Conservation (phyloP, 345 rosid genomes). For the Rhodomyrtus tomentosa region DNA sequence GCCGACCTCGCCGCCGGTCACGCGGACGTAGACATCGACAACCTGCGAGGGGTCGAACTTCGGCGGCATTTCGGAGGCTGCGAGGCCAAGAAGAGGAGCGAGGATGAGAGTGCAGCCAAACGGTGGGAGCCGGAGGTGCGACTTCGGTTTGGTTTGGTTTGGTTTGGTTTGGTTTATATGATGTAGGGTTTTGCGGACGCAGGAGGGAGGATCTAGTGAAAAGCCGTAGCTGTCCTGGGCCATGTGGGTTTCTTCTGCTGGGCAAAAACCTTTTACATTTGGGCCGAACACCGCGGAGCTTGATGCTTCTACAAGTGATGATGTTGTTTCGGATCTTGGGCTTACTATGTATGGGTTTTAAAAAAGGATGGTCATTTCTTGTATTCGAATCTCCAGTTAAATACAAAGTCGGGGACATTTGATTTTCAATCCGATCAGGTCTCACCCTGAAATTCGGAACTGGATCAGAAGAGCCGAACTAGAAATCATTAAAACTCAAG, state of each 20-base stretch:
- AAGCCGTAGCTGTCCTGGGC: background rate
- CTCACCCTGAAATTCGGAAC: no score
- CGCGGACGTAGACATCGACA: constrained; percentile 15
- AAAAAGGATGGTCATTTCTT: background rate
- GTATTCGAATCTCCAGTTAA: background rate
- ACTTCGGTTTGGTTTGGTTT: background rate
- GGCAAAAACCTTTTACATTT: background rate
- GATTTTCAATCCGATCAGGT: no score
- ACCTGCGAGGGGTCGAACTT: constrained; percentile 12
- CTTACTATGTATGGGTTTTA: background rate
- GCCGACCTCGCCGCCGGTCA: constrained; percentile 18
- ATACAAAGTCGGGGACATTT: no score
- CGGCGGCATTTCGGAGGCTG: constrained; percentile 4
- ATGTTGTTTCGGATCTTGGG: no score
- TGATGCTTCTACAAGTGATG: no score
- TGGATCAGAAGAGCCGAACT: no score
- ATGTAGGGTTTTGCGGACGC: background rate
- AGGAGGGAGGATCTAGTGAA: background rate
- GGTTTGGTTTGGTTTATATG: background rate
- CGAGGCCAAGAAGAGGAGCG: background rate
- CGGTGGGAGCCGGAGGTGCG: background rate
- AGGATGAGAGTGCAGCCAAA: background rate
- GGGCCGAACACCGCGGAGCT: background rate
- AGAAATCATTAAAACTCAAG: no score
- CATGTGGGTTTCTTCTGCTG: background rate